Evolutionary conservation across 768 basidiomycete genomes (phyloP).

Genomic region (Lyophyllum shimeji): DNA sequence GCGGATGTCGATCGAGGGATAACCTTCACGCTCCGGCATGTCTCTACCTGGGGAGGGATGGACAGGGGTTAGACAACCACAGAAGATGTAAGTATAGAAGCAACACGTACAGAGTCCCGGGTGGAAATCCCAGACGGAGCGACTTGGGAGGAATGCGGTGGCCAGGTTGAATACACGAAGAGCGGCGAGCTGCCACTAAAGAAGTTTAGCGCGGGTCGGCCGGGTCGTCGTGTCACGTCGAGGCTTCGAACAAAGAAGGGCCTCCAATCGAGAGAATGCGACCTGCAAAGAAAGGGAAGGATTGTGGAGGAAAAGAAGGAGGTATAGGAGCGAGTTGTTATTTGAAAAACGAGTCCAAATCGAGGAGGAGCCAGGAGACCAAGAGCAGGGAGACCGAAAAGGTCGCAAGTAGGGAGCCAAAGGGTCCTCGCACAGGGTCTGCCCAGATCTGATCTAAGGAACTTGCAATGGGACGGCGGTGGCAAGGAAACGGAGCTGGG

Average conservation of each 20-base stretch:
- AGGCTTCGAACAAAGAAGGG: not conserved
- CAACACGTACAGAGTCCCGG: constrained; percentile 22
- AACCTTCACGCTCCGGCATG: constrained; percentile 26
- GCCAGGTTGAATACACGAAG: constrained; percentile 20
- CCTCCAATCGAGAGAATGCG: not conserved
- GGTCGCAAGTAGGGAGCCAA: constrained; percentile 13
- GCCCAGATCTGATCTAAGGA: constrained; percentile 38
- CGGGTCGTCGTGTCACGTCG: not conserved
- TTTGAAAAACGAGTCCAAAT: constrained; percentile 18
- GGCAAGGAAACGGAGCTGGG: constrained; percentile 21
- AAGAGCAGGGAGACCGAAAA: constrained; percentile 17
- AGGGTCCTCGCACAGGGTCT: constrained; percentile 2
- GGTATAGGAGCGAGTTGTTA: constrained; percentile 14
- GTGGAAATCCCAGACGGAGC: constrained; percentile 25
- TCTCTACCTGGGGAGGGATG: constrained; percentile 20
- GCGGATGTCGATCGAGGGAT: constrained; percentile 14
- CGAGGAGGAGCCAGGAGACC: constrained; percentile 13
- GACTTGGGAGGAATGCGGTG: constrained; percentile 18
- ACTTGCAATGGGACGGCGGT: constrained; percentile 20
- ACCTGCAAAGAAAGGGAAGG: not conserved
- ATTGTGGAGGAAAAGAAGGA: constrained; percentile 5
- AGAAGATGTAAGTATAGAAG: not conserved
- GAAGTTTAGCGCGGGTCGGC: constrained; percentile 3
- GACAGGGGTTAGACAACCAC: not conserved
- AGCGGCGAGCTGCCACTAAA: constrained; percentile 9